Evolutionary conservation across 768 basidiomycete genomes (phyloP).

Genomic region (Xerocomellus dryophilus): DNA sequence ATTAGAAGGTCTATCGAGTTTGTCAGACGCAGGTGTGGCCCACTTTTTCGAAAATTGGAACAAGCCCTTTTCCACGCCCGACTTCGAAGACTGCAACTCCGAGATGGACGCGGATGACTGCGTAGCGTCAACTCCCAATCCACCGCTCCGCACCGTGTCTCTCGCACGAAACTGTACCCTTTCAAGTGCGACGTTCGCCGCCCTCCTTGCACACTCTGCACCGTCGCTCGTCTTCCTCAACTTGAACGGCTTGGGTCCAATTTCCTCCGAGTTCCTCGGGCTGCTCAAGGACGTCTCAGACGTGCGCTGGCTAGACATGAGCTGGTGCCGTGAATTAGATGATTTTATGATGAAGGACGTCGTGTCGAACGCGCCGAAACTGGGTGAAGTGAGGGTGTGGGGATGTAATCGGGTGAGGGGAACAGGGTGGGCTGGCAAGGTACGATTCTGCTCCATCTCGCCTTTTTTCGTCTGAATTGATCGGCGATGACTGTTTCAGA

Average conservation of each 20-base stretch:
- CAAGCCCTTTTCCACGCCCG: slow-evolving; percentile 10
- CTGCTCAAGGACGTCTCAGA: slow-evolving; percentile 35
- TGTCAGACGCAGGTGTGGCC: slow-evolving; percentile 71
- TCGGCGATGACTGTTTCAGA: slow-evolving; percentile 12
- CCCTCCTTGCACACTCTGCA: slow-evolving; percentile 70
- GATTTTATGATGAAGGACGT: slow-evolving; percentile 78
- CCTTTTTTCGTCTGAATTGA: neutral
- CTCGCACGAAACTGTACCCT: slow-evolving; percentile 62
- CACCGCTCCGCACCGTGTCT: slow-evolving; percentile 51
- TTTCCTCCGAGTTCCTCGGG: slow-evolving; percentile 46
- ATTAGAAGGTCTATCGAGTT: slow-evolving; percentile 52
- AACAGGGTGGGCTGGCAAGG: slow-evolving; percentile 45
- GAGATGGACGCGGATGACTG: slow-evolving; percentile 21
- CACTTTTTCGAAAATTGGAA: slow-evolving; percentile 63
- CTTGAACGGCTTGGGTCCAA: slow-evolving; percentile 76
- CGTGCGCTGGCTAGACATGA: slow-evolving; percentile 66
- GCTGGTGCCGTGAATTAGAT: slow-evolving; percentile 81
- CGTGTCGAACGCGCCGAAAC: slow-evolving; percentile 42
- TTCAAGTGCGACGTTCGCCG: slow-evolving; percentile 49
- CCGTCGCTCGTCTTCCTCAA: slow-evolving; percentile 52
- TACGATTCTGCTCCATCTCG: slow-evolving; percentile 19
- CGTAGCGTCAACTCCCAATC: slow-evolving; percentile 31
- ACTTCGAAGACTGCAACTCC: slow-evolving; percentile 12
- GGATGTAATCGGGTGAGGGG: slow-evolving; percentile 50
- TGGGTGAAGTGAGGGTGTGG: slow-evolving; percentile 51